Evolutionary conservation across 768 basidiomycete species (phyloP), one percentile per base, ranked within the genome.

Genomic region (Hortiboletus campestris): DNA sequence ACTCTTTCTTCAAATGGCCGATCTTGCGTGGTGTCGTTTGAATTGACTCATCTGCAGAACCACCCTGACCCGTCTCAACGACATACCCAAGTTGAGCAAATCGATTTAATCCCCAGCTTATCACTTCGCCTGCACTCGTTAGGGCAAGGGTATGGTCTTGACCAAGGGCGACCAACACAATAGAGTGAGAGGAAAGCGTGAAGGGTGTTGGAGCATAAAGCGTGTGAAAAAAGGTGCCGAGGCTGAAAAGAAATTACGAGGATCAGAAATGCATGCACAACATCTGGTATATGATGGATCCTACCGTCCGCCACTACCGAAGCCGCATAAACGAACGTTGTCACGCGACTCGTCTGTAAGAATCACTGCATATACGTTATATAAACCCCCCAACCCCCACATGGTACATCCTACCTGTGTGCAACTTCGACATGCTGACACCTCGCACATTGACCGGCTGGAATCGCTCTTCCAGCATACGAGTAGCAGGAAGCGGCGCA

Each of bases 131-230:
- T 0, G 79, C 68, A 25, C 76, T 81, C 0, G 94, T 95, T 29
- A 98, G 75, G 1, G 84, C 89, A 29, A 98, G 82, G 0, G 95
- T 95, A 67, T 98, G 97, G 64, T 99, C 97, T 69, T 96, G 96
- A 12, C 92, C 95, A 8, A 94, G 77, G 0, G 94, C 92, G 25
- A 98, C 81, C 14, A 84, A 75, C 7, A 78, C 73, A 31, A 94
- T 80, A 0, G 75, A 74, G 38, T 84, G 76, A 1, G 81, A 72
- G 42, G 88, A 76, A 31, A 84, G 80, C 1, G 80, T 66, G 16
- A 91, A 69, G 1, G 86, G 83, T 40, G 80, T 80, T 31, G 94
- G 78, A 13, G 78, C 76, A 58, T 88, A 88, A 68, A 94, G 91
- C 14, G 88, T 93, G 63, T 94, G 89, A 39, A 88, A 81, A 3